These are phyloP conservation scores for Friedmanniomyces endolithicus DNA, from an alignment of 495 filamentous ascomycete genomes.

Conservation along the genomic window DNA sequence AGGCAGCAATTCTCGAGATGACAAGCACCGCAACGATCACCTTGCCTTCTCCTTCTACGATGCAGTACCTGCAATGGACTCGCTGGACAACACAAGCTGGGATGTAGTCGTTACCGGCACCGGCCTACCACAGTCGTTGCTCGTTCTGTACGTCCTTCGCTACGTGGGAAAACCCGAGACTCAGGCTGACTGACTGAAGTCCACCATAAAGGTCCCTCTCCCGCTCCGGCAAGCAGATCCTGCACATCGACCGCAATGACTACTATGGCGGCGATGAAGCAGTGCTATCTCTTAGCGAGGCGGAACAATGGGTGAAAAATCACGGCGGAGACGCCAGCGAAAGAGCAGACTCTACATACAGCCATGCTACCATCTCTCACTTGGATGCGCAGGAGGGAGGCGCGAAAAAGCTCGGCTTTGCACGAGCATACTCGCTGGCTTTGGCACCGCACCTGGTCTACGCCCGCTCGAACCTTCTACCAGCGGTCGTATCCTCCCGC, in stretches of 20 bases:
- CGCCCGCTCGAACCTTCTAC: slow-evolving; percentile 61
- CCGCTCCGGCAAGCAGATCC: slow-evolving; percentile 77
- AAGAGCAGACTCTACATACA: neutral
- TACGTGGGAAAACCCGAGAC: slow-evolving; percentile 12
- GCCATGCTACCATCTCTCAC: slow-evolving; percentile 31
- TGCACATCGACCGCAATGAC: slow-evolving; percentile 76
- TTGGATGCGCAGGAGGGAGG: slow-evolving; percentile 10
- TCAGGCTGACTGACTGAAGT: slow-evolving; percentile 52
- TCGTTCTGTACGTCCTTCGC: slow-evolving; percentile 64
- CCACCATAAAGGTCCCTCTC: slow-evolving; percentile 67
- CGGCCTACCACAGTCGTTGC: slow-evolving; percentile 75
- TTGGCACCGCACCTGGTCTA: slow-evolving; percentile 82
- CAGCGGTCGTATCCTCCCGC: slow-evolving; percentile 70
- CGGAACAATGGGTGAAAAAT: slow-evolving; percentile 56
- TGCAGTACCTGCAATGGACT: slow-evolving; percentile 51
- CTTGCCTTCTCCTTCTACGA: slow-evolving; percentile 2
- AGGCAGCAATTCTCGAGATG: slow-evolving; percentile 4
- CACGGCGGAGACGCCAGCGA: slow-evolving; percentile 17
- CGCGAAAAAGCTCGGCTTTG: slow-evolving; percentile 40
- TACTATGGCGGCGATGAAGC: slow-evolving; percentile 84
- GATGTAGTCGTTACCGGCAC: slow-evolving; percentile 87
- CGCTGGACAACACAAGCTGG: slow-evolving; percentile 69
- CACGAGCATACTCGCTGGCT: slow-evolving; percentile 70
- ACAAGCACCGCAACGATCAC: neutral
- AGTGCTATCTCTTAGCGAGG: slow-evolving; percentile 76